These are phyloP conservation scores for Megacollybia marginata DNA, from an alignment of 768 basidiomycete genomes.

Conservation along the genomic window DNA sequence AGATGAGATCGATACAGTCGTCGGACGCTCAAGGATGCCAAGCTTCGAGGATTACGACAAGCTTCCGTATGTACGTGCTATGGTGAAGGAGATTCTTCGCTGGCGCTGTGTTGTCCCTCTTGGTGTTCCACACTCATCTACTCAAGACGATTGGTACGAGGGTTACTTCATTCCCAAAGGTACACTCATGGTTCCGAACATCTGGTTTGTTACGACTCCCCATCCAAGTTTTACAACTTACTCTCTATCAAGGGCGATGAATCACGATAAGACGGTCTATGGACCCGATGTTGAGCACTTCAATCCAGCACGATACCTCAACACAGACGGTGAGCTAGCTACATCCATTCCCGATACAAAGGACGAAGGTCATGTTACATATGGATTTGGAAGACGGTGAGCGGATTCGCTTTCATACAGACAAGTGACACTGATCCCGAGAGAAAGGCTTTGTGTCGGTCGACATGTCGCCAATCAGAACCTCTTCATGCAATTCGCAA, in stretches of 20 bases:
- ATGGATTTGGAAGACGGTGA: conserved; percentile 23
- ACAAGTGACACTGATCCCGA: not conserved
- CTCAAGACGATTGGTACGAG: conserved; percentile 22
- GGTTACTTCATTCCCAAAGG: conserved; percentile 21
- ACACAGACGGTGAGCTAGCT: conserved; percentile 13
- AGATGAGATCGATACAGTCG: conserved; percentile 13
- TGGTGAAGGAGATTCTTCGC: conserved; percentile 14
- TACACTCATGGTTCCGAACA: conserved; percentile 16
- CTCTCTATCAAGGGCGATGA: conserved; percentile 9
- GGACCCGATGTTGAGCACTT: conserved; percentile 18
- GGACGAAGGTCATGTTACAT: conserved; percentile 23
- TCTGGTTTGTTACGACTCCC: conserved; percentile 6
- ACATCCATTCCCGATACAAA: conserved; percentile 16
- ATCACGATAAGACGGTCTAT: conserved; percentile 18
- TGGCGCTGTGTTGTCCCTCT: conserved; percentile 9
- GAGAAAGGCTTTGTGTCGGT: conserved; percentile 9
- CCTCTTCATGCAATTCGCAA: conserved; percentile 9
- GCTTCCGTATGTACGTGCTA: conserved; percentile 12
- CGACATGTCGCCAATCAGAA: conserved; percentile 9
- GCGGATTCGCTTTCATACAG: not conserved
- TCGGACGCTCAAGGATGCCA: conserved; percentile 12
- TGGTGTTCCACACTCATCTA: conserved; percentile 15
- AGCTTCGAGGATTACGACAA: conserved; percentile 8
- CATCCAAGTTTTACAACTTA: not conserved
- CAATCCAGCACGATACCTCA: conserved; percentile 18